Evolutionary conservation across 805 yeast species (phyloP).

Genomic region (Myxozyma lipomycoides): DNA sequence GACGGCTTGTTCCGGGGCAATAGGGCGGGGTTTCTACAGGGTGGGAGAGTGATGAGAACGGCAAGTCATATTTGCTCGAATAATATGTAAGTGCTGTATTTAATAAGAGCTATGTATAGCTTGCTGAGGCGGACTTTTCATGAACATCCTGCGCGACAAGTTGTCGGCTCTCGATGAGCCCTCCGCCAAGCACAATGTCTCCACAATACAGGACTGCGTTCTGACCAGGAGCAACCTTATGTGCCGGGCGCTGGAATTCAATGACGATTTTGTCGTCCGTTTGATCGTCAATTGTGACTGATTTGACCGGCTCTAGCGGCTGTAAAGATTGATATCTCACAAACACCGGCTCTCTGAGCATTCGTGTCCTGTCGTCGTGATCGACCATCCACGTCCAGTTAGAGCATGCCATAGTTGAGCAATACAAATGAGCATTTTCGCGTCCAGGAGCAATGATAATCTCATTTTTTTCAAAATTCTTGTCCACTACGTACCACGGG

Average conservation of each 20-base stretch:
- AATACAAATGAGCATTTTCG: slow-evolving; percentile 54
- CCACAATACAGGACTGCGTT: slow-evolving; percentile 67
- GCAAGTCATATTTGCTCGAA: too few species aligned
- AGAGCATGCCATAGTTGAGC: slow-evolving; percentile 42
- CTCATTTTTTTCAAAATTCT: slow-evolving; percentile 60
- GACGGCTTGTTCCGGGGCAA: too few species aligned
- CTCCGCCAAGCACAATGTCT: slow-evolving; percentile 66
- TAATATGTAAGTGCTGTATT: too few species aligned
- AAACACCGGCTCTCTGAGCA: slow-evolving; percentile 17
- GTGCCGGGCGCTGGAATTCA: slow-evolving; percentile 43
- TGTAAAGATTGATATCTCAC: slow-evolving; percentile 77
- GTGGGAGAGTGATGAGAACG: too few species aligned
- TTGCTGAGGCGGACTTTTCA: too few species aligned
- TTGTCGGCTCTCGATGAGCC: slow-evolving; percentile 32
- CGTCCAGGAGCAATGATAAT: slow-evolving; percentile 73
- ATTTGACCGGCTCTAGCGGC: slow-evolving; percentile 10
- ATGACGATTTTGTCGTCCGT: slow-evolving; percentile 36
- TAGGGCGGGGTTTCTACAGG: too few species aligned
- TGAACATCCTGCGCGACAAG: too few species aligned
- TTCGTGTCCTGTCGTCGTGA: not conserved
- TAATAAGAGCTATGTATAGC: too few species aligned
- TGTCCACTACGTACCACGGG: slow-evolving; percentile 89
- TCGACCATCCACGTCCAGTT: slow-evolving; percentile 51
- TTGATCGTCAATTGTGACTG: not conserved
- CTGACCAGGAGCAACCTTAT: slow-evolving; percentile 91